Percentiles rank a stretch among this genome's conserved stretches.
phyloP scores from a whole-genome alignment of 1,284 basidiomycete species.

The Irpex lacteus region DNA sequence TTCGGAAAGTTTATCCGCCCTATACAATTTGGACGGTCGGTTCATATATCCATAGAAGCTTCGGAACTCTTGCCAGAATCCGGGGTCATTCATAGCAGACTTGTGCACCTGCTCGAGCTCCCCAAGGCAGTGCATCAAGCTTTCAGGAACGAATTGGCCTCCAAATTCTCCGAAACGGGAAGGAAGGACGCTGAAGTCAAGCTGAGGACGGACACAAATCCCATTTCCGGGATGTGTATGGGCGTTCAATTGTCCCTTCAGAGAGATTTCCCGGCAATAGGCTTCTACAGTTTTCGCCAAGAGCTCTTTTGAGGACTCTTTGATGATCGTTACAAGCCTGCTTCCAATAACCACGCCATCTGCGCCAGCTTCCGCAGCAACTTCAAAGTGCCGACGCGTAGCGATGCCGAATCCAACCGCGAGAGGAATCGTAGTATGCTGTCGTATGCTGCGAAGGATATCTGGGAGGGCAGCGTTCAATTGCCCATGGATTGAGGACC shows the following conservation, averaged over 20 bases:
- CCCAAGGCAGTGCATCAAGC: conserved; percentile 85
- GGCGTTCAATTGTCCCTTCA: conserved; percentile 46
- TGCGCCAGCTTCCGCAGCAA: conserved; percentile 82
- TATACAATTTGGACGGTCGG: conserved; percentile 66
- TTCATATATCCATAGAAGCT: conserved; percentile 89
- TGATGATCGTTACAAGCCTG: conserved; percentile 80
- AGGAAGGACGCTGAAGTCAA: conserved; percentile 56
- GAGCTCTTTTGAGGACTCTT: conserved; percentile 53
- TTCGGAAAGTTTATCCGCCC: conserved; percentile 66
- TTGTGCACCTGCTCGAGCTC: conserved; percentile 94
- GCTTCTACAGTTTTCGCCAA: conserved; percentile 64
- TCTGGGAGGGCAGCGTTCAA: conserved; percentile 80
- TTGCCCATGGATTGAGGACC: conserved; percentile 74
- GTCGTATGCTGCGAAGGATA: conserved; percentile 71
- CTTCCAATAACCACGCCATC: conserved; percentile 96
- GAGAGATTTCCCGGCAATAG: conserved; percentile 71
- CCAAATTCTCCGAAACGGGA: conserved; percentile 94
- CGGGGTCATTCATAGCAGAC: conserved; percentile 82
- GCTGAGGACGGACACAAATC: conserved; percentile 26
- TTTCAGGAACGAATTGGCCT: conserved; percentile 96
- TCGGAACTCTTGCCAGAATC: conserved; percentile 93
- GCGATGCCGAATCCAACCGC: conserved; percentile 98
- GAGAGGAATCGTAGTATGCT: conserved; percentile 77
- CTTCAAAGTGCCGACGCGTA: conserved; percentile 88
- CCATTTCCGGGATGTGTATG: conserved; percentile 28